Conservation (phyloP, 805 yeast genomes). For the Yarrowia yakushimensis region DNA sequence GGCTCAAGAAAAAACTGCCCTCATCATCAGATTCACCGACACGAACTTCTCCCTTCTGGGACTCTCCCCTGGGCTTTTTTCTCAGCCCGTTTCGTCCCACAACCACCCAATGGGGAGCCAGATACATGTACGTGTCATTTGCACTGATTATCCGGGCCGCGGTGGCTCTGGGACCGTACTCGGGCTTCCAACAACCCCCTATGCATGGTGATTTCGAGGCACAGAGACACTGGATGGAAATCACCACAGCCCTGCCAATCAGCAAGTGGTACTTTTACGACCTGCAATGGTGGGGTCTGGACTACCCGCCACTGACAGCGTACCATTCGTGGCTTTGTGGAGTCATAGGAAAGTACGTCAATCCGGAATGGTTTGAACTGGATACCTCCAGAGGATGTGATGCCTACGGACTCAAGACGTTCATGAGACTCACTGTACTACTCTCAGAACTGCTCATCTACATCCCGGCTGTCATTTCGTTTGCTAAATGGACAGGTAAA, state of each 20-base stretch:
- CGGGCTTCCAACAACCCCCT: conserved; percentile 71
- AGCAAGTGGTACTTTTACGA: conserved; percentile 85
- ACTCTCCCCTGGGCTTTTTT: conserved; percentile 73
- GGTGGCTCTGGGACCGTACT: conserved; percentile 82
- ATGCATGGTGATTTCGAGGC: conserved; percentile 96
- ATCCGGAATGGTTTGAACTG: conserved; percentile 72
- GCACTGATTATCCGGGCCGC: conserved; percentile 78
- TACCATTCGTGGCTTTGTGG: conserved; percentile 85
- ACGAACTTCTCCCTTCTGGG: conserved; percentile 28
- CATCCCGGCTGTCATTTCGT: conserved; percentile 74
- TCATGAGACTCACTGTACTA: conserved; percentile 78
- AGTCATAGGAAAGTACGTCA: conserved; percentile 56
- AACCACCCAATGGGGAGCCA: conserved; percentile 85
- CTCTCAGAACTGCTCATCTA: conserved; percentile 69
- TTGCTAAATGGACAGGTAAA: conserved; percentile 68
- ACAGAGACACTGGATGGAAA: conserved; percentile 96
- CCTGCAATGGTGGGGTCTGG: conserved; percentile 91
- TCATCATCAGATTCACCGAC: conserved; percentile 8
- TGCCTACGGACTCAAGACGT: conserved; percentile 61
- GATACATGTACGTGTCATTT: conserved; percentile 55
- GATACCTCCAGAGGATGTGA: conserved; percentile 76
- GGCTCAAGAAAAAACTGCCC: conserved; percentile 12
- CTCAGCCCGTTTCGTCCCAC: conserved; percentile 75
- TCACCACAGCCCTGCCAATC: conserved; percentile 73
- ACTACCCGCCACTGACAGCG: conserved; percentile 96